Conservation (phyloP, 371 early-diverging fungal genomes). For the Mortierella sp. region DNA sequence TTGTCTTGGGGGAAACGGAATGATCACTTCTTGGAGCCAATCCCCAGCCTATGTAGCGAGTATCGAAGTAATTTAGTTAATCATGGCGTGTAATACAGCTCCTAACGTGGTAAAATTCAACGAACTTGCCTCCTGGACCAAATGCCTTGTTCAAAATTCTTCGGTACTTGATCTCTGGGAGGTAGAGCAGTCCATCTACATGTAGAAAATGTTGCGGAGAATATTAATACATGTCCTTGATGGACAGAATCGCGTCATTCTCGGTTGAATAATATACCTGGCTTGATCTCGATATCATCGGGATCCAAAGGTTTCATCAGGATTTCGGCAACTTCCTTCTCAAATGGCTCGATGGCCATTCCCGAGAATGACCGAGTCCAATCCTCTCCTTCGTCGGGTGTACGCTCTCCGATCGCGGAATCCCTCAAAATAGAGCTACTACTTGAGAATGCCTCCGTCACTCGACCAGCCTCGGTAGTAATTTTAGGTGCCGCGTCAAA, state of each 20-base stretch:
- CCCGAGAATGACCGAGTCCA: slow-evolving; percentile 86
- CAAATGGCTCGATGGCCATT: slow-evolving; percentile 79
- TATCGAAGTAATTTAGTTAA: background rate
- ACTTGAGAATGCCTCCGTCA: slow-evolving; percentile 4
- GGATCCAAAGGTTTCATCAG: slow-evolving; percentile 78
- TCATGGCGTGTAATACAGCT: background rate
- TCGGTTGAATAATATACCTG: slow-evolving; percentile 66
- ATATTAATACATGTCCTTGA: too few species aligned
- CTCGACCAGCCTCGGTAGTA: slow-evolving; percentile 31
- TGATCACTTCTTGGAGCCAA: slow-evolving; percentile 94
- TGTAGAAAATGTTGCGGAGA: too few species aligned
- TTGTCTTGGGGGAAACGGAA: slow-evolving; percentile 79
- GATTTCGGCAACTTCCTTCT: slow-evolving; percentile 75
- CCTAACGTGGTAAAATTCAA: too few species aligned
- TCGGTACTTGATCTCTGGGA: slow-evolving; percentile 97
- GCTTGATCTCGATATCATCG: slow-evolving; percentile 93
- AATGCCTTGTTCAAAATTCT: slow-evolving; percentile 94
- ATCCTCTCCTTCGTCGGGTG: slow-evolving; percentile 45
- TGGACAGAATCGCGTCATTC: background rate
- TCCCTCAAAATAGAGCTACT: slow-evolving; percentile 26
- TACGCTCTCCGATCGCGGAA: slow-evolving; percentile 36
- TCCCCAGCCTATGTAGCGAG: slow-evolving; percentile 74
- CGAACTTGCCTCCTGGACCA: slow-evolving; percentile 90
- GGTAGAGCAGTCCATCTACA: slow-evolving; percentile 90
- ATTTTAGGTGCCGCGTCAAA: too few species aligned